A percentile compares a stretch with the other conserved stretches of the same genome.
Evolutionary conservation across 345 rosid genomes (phyloP).

Genomic region (Corchorus capsularis): DNA sequence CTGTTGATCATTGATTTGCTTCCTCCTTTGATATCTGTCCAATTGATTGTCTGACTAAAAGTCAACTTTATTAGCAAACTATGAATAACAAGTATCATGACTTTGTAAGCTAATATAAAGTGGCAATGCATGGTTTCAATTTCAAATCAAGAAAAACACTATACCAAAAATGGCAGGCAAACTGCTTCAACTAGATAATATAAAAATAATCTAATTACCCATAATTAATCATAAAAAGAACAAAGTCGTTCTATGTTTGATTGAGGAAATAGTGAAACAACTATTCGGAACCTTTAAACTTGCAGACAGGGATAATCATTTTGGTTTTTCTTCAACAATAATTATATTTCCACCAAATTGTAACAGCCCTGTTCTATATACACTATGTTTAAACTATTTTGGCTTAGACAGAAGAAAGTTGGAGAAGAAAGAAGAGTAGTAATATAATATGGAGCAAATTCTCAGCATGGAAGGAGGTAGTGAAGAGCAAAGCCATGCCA

Average conservation of each 20-base stretch:
- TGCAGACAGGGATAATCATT: conserved; percentile 13
- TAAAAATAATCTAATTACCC: background rate
- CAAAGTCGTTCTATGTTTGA: background rate
- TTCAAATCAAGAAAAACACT: background rate
- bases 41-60: background rate
- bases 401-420: background rate
- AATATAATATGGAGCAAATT: background rate
- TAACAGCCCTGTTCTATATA: background rate
- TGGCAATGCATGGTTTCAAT: no score
- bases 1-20: background rate
- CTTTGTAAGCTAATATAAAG: no score
- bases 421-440: background rate
- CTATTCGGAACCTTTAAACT: background rate
- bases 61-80: no score
- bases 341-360: background rate
- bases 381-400: background rate
- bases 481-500: conserved; percentile 4
- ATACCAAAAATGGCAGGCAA: conserved; percentile 10
- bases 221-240: conserved; percentile 5
- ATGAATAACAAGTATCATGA: no score
- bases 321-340: conserved; percentile 2
- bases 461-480: background rate
- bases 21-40: background rate
- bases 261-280: conserved; percentile 4
- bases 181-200: conserved; percentile 14